These are phyloP conservation scores for Lanzia echinophila DNA, from an alignment of 2,329 filamentous ascomycete species.

Conservation along the genomic window DNA sequence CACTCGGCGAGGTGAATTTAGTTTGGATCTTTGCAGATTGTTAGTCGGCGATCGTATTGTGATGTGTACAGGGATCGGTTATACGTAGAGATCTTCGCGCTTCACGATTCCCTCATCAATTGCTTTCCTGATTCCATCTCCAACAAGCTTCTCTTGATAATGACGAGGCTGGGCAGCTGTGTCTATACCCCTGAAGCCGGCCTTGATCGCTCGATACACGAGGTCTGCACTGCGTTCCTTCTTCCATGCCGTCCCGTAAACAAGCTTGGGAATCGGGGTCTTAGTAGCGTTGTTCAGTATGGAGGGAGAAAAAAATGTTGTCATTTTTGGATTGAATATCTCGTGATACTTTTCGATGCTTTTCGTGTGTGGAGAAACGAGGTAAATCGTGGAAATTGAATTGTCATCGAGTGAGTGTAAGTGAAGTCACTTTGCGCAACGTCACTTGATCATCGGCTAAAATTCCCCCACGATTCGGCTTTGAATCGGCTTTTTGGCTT, in stretches of 20 bases:
- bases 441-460: too few relatives aligned
- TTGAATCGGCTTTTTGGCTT: too few relatives aligned
- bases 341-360: too few relatives aligned
- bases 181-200: slow-evolving; percentile 68
- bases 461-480: too few relatives aligned
- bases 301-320: slow-evolving; percentile 1
- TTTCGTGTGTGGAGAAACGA: too few relatives aligned
- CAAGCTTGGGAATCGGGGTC: slow-evolving; percentile 42
- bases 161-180: slow-evolving; percentile 74
- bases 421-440: too few relatives aligned
- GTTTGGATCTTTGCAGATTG: slow-evolving; percentile 60
- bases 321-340: too few relatives aligned
- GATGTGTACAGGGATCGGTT: slow-evolving; percentile 19
- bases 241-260: slow-evolving; percentile 89
- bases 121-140: slow-evolving; percentile 56
- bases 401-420: too few relatives aligned
- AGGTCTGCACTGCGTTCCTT: slow-evolving; percentile 59
- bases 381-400: too few relatives aligned
- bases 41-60: neutral
- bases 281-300: slow-evolving; percentile 8
- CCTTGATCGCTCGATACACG: slow-evolving; percentile 59
- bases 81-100: slow-evolving; percentile 56
- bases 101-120: slow-evolving; percentile 52
- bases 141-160: slow-evolving; percentile 68
- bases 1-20: slow-evolving; percentile 65